These are phyloP conservation scores for Ogataea neopini DNA, from an alignment of 805 yeast species.

Conservation along the genomic window DNA sequence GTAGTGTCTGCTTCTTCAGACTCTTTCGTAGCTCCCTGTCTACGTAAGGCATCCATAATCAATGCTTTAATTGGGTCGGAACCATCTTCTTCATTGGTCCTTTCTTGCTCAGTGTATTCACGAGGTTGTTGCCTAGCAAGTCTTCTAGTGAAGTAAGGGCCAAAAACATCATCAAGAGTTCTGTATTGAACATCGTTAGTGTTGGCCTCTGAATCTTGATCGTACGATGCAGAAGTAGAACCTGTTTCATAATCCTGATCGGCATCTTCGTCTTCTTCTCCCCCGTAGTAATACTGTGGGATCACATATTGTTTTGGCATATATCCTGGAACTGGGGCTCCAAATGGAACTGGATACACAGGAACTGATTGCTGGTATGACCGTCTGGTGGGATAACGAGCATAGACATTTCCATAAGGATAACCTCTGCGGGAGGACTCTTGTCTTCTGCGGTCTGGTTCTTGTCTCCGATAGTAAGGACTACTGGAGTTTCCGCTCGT, in stretches of 20 bases:
- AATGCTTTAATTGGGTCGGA: constrained; percentile 8
- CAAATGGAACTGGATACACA: neutral
- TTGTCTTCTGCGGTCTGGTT: constrained; percentile 8
- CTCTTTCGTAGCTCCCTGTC: neutral
- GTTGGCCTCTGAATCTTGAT: neutral
- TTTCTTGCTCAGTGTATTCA: neutral
- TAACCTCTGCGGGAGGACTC: neutral
- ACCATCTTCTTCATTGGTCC: neutral
- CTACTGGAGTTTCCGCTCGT: neutral
- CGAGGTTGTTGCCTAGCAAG: constrained; percentile 10
- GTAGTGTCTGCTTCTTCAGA: neutral
- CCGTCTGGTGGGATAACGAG: neutral
- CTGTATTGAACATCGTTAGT: constrained; percentile 19
- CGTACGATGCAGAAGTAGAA: neutral
- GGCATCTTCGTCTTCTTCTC: constrained; percentile 12
- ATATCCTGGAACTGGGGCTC: constrained; percentile 7
- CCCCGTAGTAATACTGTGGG: constrained; percentile 7
- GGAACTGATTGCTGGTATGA: neutral
- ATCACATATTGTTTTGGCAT: neutral
- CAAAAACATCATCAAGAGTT: constrained; percentile 16
- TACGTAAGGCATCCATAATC: constrained; percentile 5
- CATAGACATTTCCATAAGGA: neutral
- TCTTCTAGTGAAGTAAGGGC: constrained; percentile 21
- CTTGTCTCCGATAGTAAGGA: constrained; percentile 4
- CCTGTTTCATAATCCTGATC: constrained; percentile 2